These are phyloP conservation scores for Yarrowia alimentaria DNA, from an alignment of 805 yeast species.

Conservation along the genomic window DNA sequence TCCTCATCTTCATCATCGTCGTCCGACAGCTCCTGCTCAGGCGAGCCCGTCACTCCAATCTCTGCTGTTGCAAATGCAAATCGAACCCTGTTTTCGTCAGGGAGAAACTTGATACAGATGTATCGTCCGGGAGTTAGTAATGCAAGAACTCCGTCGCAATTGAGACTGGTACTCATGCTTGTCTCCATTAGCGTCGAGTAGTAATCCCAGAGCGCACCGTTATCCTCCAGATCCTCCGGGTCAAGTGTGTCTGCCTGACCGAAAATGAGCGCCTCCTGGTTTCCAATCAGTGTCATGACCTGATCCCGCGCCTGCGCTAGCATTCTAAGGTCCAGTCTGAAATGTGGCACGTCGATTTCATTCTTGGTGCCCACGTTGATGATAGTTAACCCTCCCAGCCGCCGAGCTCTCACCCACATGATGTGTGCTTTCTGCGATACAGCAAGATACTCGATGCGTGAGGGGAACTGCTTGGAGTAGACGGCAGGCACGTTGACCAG, in stretches of 20 bases:
- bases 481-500: slow-evolving; percentile 27
- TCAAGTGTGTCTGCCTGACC: slow-evolving; percentile 30
- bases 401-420: slow-evolving; percentile 31
- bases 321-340: slow-evolving; percentile 33
- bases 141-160: slow-evolving; percentile 22
- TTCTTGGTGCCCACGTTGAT: slow-evolving; percentile 32
- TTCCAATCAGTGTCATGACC: slow-evolving; percentile 31
- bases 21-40: slow-evolving; percentile 20
- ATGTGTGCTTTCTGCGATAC: slow-evolving; percentile 31
- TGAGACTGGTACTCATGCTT: slow-evolving; percentile 27
- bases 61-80: slow-evolving; percentile 11
- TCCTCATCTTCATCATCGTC: slow-evolving; percentile 28
- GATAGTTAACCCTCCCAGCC: slow-evolving; percentile 33
- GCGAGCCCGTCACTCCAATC: slow-evolving; percentile 1
- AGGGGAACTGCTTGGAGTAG: slow-evolving; percentile 33
- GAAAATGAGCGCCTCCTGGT: slow-evolving; percentile 32
- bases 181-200: slow-evolving; percentile 29
- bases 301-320: slow-evolving; percentile 27
- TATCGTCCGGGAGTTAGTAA: slow-evolving; percentile 14
- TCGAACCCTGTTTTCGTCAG: slow-evolving; percentile 17
- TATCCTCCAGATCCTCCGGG: slow-evolving; percentile 5
- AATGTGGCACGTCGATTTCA: slow-evolving; percentile 35
- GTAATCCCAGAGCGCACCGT: slow-evolving; percentile 30
- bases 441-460: slow-evolving; percentile 31
- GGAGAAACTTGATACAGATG: slow-evolving; percentile 11